These are phyloP conservation scores for Ustilago loliicola DNA, from an alignment of 1,284 basidiomycete genomes.

Conservation along the genomic window DNA sequence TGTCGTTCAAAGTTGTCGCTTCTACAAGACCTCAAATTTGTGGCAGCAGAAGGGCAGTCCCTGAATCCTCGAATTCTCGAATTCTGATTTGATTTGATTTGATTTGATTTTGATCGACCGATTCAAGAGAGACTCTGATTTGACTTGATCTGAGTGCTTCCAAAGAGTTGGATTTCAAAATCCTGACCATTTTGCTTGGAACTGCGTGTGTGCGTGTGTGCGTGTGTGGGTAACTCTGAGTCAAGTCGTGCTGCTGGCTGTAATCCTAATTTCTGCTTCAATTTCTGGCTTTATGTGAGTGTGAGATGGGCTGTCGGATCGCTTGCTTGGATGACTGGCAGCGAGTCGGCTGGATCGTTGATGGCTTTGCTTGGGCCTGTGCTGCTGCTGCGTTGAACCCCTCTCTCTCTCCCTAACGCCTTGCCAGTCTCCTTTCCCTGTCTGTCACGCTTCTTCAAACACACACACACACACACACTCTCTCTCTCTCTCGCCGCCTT, in stretches of 20 bases:
- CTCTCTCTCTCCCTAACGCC: constrained; percentile 11
- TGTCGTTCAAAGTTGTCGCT: no score
- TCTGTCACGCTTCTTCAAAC: neutral
- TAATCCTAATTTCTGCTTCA: neutral
- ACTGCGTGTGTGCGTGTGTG: constrained; percentile 3
- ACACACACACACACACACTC: neutral
- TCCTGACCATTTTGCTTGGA: neutral
- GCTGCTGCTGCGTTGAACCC: constrained; percentile 31
- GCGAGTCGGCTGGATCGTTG: constrained; percentile 3
- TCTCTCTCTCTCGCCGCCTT: neutral
- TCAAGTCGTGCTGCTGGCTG: neutral
- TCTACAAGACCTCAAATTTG: no score
- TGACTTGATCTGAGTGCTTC: neutral
- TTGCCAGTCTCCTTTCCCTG: constrained; percentile 9
- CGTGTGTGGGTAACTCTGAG: neutral
- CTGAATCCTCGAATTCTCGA: neutral
- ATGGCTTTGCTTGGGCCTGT: no score
- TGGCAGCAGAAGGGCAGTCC: no score
- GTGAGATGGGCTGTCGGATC: neutral
- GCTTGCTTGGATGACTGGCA: neutral
- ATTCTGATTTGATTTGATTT: neutral
- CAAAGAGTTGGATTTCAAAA: neutral
- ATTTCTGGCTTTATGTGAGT: neutral
- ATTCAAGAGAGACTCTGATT: neutral
- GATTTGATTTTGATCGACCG: neutral